phyloP scores from a whole-genome alignment of 306 rosid species.

The Cucumis sativus region Cucumber_9930_V3 NC_026661.2:1312001-1312500 shows the following conservation, averaged over 20 bases:
- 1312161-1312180: not conserved
- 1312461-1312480: too few species aligned
- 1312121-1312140: too few species aligned
- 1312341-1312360: conserved; percentile 84
- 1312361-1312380: conserved; percentile 51
- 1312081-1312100: not conserved
- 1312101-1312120: not conserved
- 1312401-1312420: too few species aligned
- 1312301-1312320: conserved; percentile 57
- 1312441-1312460: too few species aligned
- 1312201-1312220: not conserved
- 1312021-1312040: not conserved
- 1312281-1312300: conserved; percentile 37
- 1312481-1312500: too few species aligned
- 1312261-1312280: conserved; percentile 87
- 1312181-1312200: not conserved
- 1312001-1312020: not conserved
- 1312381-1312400: too few species aligned
- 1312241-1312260: conserved; percentile 25
- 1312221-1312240: not conserved
- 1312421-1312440: too few species aligned
- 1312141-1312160: not conserved
- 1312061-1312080: not conserved
- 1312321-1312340: conserved; percentile 41
- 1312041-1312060: not conserved